phyloP scores from a whole-genome alignment of 768 basidiomycete species.

The Boletus huronensis region DNA sequence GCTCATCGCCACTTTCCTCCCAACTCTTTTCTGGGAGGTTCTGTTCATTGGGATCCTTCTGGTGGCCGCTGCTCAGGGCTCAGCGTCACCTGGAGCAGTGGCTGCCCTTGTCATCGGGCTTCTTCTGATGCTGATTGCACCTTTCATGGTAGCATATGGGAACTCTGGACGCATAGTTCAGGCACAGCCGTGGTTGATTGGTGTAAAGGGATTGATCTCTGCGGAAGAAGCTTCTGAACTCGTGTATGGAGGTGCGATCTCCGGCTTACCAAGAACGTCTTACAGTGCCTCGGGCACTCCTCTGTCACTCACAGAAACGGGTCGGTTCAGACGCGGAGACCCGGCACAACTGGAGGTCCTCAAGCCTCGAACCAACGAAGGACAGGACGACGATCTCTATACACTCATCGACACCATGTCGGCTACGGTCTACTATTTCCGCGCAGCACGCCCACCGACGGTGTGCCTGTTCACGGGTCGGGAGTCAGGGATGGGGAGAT shows the following conservation, averaged over 20 bases:
- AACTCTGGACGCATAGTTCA: constrained; percentile 14
- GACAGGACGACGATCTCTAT: constrained; percentile 13
- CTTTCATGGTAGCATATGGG: constrained; percentile 12
- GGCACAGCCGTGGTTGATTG: constrained; percentile 22
- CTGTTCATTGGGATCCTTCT: background rate
- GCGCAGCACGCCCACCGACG: constrained; percentile 18
- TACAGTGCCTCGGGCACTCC: constrained; percentile 21
- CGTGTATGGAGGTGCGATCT: constrained; percentile 14
- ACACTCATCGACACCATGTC: constrained; percentile 25
- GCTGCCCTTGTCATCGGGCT: background rate
- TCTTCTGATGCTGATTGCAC: constrained; percentile 15
- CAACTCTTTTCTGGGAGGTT: constrained; percentile 4
- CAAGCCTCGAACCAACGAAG: background rate
- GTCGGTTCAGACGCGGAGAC: constrained; percentile 19
- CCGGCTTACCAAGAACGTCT: constrained; percentile 3
- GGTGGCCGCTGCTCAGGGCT: background rate
- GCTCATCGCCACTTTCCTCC: constrained; percentile 1
- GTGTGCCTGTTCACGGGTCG: constrained; percentile 23
- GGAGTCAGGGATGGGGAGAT: constrained; percentile 22
- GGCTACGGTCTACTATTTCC: constrained; percentile 24
- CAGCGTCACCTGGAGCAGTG: no score
- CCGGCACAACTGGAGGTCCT: constrained; percentile 3
- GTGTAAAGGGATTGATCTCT: constrained; percentile 26
- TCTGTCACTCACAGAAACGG: constrained; percentile 4
- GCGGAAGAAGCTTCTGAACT: constrained; percentile 15